Evolutionary conservation across 495 filamentous ascomycete genomes (phyloP), one percentile per base, ranked within the genome.

Genomic region (Penicillium psychrofluorescens): DNA sequence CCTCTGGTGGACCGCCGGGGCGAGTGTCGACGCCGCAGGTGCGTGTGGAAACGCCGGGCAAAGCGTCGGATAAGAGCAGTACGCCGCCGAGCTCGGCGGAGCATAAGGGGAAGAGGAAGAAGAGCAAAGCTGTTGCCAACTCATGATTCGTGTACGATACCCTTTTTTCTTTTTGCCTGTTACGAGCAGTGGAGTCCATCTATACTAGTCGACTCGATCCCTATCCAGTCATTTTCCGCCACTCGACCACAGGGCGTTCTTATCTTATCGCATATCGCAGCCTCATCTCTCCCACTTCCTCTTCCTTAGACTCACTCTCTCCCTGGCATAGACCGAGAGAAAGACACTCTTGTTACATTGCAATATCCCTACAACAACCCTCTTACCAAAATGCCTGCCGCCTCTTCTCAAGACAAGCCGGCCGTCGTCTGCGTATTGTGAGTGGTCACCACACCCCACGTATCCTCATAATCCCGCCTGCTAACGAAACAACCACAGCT

Each of bases 401-500:
- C 50, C 67, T 38, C 81, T 59, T 27, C 50, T 2, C 13, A 80
- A 45, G 40, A 48, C 31, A 70, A 70, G 36, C 62, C 55, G 7
- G 50, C 81, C 1, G 86, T 90, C 45, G 81, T 90, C 62, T 89
- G 82, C 53, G 86, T 88, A 32, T 86, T 90, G 86, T 90, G 79
- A 67, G 80, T 70, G 43, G 48, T 22, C 15, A 50, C 37, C 43
- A 41, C 41, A 37, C 47, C 46, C 38, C 42, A 41, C 39, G 27
- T 11, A 31, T 10, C 30, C 13, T 10, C 29, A 8, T 35, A 22
- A 22, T 22, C 22, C 4, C 2, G 22, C 22, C 22, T 22, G 22
- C 22, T 22, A 22, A 22, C 22, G 22, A 22, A 22, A 22, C 22
- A 22, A 22, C 22, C 22, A 22, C 22, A 77, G 73, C 79, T 96